Evolutionary conservation across 2,329 filamentous ascomycete species (phyloP), one percentile per base, ranked within the genome.

Genomic region (Neopestalotiopsis rosae): DNA sequence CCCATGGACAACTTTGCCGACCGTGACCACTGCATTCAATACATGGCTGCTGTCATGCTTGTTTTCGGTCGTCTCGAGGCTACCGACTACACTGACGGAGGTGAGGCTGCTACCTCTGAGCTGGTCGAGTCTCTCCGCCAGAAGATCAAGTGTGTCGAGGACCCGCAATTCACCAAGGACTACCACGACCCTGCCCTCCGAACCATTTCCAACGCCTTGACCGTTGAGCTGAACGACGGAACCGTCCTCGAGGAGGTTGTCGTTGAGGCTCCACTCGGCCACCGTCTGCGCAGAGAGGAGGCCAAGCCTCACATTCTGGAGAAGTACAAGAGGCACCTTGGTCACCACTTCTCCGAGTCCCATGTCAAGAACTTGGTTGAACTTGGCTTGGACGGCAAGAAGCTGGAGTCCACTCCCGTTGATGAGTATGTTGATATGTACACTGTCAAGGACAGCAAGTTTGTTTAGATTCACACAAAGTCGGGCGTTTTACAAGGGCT

Each of bases 1-100:
- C 91, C 95, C 76, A 97, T 99, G 94, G 95, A 98, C 87, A 99
- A 99, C 90, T 99, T 98, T 79, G 96, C 96, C 79, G 96, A 99
- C 85, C 94, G 96, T 79, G 96, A 99, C 84, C 96, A 99, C 89
- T 99, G 96, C 85, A 95, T 99, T 75, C 96, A 98, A 86, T 99
- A 99, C 90, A 99, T 99, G 96, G 93, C 94, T 79, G 87, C 95
- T 72, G 94, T 94, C 77, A 98, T 98, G 94, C 92, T 99, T 74
- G 92, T 92, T 74, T 98, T 95, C 83, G 94, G 96, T 81, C 94
- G 96, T 74, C 92, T 99, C 72, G 93, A 95, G 76, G 95, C 96
- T 65, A 93, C 88, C 73, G 96, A 99, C 86, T 99, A 99, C 87
- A 90, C 91, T 61, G 96, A 99, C 80, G 94, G 93, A 76, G 89